Evolutionary conservation across 2,329 filamentous ascomycete species (phyloP), one percentile per base, ranked within the genome.

Genomic region (Thielaviopsis euricoi): DNA sequence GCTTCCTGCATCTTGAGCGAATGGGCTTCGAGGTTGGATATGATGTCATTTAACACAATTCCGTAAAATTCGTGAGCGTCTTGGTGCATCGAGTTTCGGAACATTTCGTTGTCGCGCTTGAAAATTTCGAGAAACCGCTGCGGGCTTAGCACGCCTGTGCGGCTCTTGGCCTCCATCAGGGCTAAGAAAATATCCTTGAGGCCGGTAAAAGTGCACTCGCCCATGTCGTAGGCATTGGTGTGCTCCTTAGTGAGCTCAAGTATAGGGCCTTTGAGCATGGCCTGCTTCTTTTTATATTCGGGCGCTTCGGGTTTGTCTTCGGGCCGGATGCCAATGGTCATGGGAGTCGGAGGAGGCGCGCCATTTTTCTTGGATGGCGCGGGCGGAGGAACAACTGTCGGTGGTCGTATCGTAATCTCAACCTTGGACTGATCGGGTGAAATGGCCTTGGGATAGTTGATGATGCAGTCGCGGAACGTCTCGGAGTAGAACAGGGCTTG

Each of bases 61-160:
- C 95, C 95, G 64, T 97, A 81, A 64, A 98, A 98, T 67, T 98
- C 93, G 69, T 98, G 93, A 1, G 93, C 93, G 68, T 98, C 93
- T 68, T 98, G 93, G 69, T 98, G 93, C 87, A 96, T 95, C 3
- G 90, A 87, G 46, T 89, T 91, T 60, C 89, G 83, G 66, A 98
- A 98, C 85, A 95, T 90, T 69, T 98, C 93, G 68, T 98, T 95
- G 65, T 97, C 89, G 62, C 87, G 82, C 67, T 90, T 88, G 66
- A 98, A 82, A 25, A 96, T 90, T 67, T 98, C 91, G 40, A 98
- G 76, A 62, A 98, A 96, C 62, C 90, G 85, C 65, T 91, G 85
- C 1, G 93, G 93, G 66, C 90, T 95, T 49, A 97, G 78, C 12
- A 98, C 89, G 17, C 93, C 93, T 6, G 87, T 93, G 58, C 89